Evolutionary conservation across 1,284 basidiomycete genomes (phyloP), one percentile per base, ranked within the genome.

Genomic region (Vanrija sp.): DNA sequence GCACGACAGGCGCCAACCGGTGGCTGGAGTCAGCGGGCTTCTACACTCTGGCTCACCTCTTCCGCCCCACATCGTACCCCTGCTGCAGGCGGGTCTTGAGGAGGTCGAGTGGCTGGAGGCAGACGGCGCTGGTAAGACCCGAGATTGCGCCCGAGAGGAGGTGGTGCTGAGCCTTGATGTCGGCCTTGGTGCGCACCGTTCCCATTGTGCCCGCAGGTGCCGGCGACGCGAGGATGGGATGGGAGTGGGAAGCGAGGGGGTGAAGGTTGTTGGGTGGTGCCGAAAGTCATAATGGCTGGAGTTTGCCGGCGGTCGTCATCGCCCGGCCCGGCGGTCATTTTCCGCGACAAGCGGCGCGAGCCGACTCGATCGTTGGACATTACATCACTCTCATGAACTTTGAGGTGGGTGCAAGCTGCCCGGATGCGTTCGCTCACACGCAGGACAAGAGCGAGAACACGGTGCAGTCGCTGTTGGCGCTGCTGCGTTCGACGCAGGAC

Each of bases 41-140:
- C 8, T 43, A 2, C 9, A 1, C 9, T 2, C 12, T 1, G 6
- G 34, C 62, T 21, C 45, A 68, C 69, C 68, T 57, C 51, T 65
- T 66, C 3, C 54, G 48, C 25, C 63, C 56, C 25, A 58, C 65
- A 26, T 59, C 64, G 45, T 68, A 65, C 15, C 63, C 71, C 74
- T 93, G 89, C 72, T 94, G 89, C 59, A 93, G 71, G 43, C 91
- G 83, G 18, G 91, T 95, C 78, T 94, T 94, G 66, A 95, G 76
- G 29, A 94, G 79, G 75, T 94, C 91, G 62, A 94, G 63, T 1
- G 77, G 77, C 60, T 78, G 77, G 2, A 78, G 65, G 5, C 65
- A 66, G 9, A 78, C 65, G 0, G 76, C 71, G 0, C 67, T 72
- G 0, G 74, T 73, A 14, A 78, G 65, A 5, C 77, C 77, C 3